Percentiles rank a stretch among this genome's conserved stretches.
Evolutionary conservation across 163 green algal species (phyloP).

Genomic region (Volvox carteri): DNA sequence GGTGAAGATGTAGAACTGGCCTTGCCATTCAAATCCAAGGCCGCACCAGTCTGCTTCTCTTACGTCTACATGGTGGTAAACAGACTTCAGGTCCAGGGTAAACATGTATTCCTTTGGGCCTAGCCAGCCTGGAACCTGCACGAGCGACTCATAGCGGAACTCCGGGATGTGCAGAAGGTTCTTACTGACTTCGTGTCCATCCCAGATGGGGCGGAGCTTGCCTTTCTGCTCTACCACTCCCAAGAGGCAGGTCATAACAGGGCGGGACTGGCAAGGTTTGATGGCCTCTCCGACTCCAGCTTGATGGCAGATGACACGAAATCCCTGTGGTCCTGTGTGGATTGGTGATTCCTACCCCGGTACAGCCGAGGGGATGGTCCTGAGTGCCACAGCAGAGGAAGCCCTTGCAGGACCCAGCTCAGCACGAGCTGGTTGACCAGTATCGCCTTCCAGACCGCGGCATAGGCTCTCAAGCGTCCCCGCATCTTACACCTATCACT

Average conservation of each 20-base stretch:
- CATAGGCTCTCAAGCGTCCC: background rate
- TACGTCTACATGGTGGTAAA: constrained; percentile 29
- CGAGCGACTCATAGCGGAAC: constrained; percentile 12
- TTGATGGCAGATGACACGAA: background rate
- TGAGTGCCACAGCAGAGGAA: background rate
- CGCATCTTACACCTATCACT: background rate
- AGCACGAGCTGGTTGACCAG: background rate
- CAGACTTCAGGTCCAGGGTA: constrained; percentile 12
- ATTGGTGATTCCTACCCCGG: background rate
- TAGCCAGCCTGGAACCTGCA: background rate
- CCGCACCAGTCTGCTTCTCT: background rate
- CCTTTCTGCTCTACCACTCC: constrained; percentile 21
- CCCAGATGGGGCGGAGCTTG: background rate
- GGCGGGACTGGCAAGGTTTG: background rate
- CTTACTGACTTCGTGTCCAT: background rate
- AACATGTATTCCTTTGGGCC: background rate
- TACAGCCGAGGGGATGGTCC: background rate
- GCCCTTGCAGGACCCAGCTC: background rate
- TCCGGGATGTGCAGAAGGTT: background rate
- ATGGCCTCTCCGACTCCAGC: background rate
- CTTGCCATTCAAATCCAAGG: background rate
- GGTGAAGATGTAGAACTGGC: constrained; percentile 13
- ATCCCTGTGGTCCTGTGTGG: background rate
- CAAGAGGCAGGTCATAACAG: background rate
- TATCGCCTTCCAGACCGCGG: background rate